Conservation (phyloP, 1,284 basidiomycete genomes). For the Boletellus deceptivus region DNA sequence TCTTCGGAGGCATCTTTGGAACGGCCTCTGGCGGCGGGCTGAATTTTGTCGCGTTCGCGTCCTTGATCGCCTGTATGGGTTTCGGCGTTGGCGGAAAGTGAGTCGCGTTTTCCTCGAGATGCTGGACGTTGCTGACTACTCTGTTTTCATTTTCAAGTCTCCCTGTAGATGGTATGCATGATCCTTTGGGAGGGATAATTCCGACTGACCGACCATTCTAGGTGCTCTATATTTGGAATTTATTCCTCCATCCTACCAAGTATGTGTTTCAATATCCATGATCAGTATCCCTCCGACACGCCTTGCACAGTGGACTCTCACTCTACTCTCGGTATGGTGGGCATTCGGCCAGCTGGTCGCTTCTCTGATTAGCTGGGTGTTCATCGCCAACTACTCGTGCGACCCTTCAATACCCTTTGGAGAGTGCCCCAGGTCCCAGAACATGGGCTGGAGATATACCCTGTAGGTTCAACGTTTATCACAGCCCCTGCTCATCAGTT, state of each 20-base stretch:
- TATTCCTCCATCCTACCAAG: conserved; percentile 51
- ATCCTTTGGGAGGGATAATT: background rate
- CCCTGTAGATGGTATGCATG: conserved; percentile 49
- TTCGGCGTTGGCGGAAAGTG: conserved; percentile 61
- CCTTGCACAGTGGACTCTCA: conserved; percentile 53
- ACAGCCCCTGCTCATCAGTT: background rate
- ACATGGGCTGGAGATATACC: conserved; percentile 65
- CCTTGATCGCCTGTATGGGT: conserved; percentile 51
- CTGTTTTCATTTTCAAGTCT: conserved; percentile 30
- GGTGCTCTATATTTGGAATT: conserved; percentile 57
- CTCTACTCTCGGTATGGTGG: conserved; percentile 67
- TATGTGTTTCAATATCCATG: conserved; percentile 12
- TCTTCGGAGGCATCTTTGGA: conserved; percentile 58
- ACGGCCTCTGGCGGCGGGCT: conserved; percentile 54
- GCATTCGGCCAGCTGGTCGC: conserved; percentile 57
- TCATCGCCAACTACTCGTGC: conserved; percentile 52
- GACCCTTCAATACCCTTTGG: conserved; percentile 30
- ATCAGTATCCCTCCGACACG: conserved; percentile 5
- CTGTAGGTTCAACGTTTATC: conserved; percentile 36
- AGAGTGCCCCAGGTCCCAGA: conserved; percentile 43
- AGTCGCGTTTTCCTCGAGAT: conserved; percentile 11
- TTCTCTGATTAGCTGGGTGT: conserved; percentile 49
- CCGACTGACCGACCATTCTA: conserved; percentile 17
- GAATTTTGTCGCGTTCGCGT: conserved; percentile 50
- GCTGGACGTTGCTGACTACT: background rate